Conservation (phyloP, 495 filamentous ascomycete genomes). For the Neurospora sp. region DNA sequence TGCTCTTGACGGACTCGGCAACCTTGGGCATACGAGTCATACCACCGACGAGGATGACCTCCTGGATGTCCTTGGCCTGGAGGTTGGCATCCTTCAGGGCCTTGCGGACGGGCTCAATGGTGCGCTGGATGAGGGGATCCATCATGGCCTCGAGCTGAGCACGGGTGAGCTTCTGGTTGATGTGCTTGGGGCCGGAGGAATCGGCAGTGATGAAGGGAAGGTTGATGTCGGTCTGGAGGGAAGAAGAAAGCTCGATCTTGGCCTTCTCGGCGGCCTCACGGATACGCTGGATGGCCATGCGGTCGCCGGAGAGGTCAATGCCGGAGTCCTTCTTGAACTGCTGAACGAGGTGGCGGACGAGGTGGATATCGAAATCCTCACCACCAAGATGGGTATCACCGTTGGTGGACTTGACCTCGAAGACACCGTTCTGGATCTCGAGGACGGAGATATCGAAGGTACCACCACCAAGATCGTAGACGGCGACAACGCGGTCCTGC, state of each 20-base stretch:
- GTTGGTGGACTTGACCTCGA: slow-evolving; percentile 98
- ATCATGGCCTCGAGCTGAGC: slow-evolving; percentile 88
- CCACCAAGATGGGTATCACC: slow-evolving; percentile 96
- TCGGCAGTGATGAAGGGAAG: slow-evolving; percentile 98
- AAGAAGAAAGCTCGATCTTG: slow-evolving; percentile 97
- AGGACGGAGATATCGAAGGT: slow-evolving; percentile 98
- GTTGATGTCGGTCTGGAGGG: slow-evolving; percentile 96
- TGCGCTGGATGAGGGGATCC: slow-evolving; percentile 79
- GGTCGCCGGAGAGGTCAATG: slow-evolving; percentile 84
- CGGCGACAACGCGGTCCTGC: slow-evolving; percentile 78
- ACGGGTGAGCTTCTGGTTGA: slow-evolving; percentile 89
- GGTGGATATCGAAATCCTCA: slow-evolving; percentile 95
- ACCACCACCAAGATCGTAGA: slow-evolving; percentile 97
- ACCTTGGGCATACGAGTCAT: slow-evolving; percentile 99
- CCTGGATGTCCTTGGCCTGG: slow-evolving; percentile 91
- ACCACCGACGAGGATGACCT: slow-evolving; percentile 97
- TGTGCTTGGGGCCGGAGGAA: slow-evolving; percentile 90
- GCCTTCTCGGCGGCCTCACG: slow-evolving; percentile 99
- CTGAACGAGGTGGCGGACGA: slow-evolving; percentile 89
- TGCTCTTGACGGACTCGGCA: slow-evolving; percentile 88
- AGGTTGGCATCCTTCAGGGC: slow-evolving; percentile 95
- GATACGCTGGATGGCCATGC: slow-evolving; percentile 98
- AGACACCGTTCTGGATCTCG: slow-evolving; percentile 95
- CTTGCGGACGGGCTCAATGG: slow-evolving; percentile 90
- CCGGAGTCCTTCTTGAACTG: slow-evolving; percentile 95